Evolutionary conservation across 352 stramenopile genomes (phyloP), one percentile per base, ranked within the genome.

Genomic region (Pythium myriotylum): DNA sequence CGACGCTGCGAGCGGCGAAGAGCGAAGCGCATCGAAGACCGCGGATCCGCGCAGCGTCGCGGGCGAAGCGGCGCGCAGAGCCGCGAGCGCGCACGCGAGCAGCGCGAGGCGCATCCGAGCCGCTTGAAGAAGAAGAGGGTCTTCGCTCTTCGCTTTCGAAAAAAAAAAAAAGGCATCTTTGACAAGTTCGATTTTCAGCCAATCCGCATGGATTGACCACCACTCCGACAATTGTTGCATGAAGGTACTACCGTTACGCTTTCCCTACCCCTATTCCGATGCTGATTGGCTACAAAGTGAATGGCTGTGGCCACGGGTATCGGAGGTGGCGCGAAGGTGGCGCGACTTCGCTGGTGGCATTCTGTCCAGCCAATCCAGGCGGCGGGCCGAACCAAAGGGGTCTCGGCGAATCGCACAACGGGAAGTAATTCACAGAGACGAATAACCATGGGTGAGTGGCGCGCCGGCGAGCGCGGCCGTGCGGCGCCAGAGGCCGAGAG

Each of bases 381-480:
- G 33, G 51, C 29, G 29, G 10, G 5, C 29, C 29, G 23, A 39
- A 33, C 46, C 51, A 48, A 39, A 19, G 63, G 27, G n/a, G n/a
- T n/a, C 49, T 53, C 53, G 54, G 59, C 24, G 62, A 70, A 70
- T 70, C 63, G 63, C 63, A 66, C 56, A 71, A 71, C 64, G 64
- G 64, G 64, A 71, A 71, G 64, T 71, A 62, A 63, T 65, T 56
- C 64, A 71, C 64, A 71, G 56, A 71, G 64, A 71, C 64, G 56
- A 71, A 59, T 46, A 71, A 71, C 64, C 41, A 72, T 72, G 65
- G 65, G 58, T 72, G 58, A 67, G 65, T 67, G 45, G 46, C 19
- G 37, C n/a, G n/a, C 2, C 22, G n/a, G 43, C 19, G 53, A 24
- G 23, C 46, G 32, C 37, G 45, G 51, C n/a, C 17, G 16, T 19